Evolutionary conservation across 495 filamentous ascomycete species (phyloP).

Genomic region (Amorphotheca resinae): DNA sequence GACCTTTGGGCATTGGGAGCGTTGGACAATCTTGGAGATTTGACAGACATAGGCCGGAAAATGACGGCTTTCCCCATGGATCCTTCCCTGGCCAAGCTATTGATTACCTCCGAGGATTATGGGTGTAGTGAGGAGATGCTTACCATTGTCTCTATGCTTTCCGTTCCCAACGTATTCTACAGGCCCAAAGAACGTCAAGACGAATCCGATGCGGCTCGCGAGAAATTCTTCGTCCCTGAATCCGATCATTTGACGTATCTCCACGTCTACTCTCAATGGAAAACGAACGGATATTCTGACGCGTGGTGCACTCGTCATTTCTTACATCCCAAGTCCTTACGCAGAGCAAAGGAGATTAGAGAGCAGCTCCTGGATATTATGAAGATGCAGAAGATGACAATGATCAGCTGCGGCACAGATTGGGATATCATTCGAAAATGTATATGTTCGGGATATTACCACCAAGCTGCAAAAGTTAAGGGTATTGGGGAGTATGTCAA

Average conservation of each 20-base stretch:
- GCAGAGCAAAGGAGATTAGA: slow-evolving; percentile 83
- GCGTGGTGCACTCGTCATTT: slow-evolving; percentile 90
- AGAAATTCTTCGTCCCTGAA: slow-evolving; percentile 97
- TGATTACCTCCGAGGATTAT: slow-evolving; percentile 79
- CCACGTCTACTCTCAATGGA: slow-evolving; percentile 95
- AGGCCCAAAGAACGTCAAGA: slow-evolving; percentile 95
- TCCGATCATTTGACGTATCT: slow-evolving; percentile 94
- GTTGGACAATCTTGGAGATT: slow-evolving; percentile 81
- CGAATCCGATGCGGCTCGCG: slow-evolving; percentile 90
- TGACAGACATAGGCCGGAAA: slow-evolving; percentile 73
- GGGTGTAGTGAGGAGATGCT: slow-evolving; percentile 95
- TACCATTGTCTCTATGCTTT: slow-evolving; percentile 96
- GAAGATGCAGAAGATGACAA: slow-evolving; percentile 80
- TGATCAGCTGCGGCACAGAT: slow-evolving; percentile 85
- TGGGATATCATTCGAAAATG: slow-evolving; percentile 94
- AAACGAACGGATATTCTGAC: slow-evolving; percentile 77
- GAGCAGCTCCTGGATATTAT: slow-evolving; percentile 93
- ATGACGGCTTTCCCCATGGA: slow-evolving; percentile 99
- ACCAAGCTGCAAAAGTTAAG: slow-evolving; percentile 95
- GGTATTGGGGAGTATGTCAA: slow-evolving; percentile 97
- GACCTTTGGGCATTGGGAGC: slow-evolving; percentile 97
- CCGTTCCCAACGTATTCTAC: slow-evolving; percentile 93
- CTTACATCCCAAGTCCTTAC: slow-evolving; percentile 79
- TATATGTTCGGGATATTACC: slow-evolving; percentile 95
- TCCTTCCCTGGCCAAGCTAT: slow-evolving; percentile 81